Base-by-base conservation (phyloP, 805 yeast genomes). In the Yamadazyma akitaensis region DNA sequence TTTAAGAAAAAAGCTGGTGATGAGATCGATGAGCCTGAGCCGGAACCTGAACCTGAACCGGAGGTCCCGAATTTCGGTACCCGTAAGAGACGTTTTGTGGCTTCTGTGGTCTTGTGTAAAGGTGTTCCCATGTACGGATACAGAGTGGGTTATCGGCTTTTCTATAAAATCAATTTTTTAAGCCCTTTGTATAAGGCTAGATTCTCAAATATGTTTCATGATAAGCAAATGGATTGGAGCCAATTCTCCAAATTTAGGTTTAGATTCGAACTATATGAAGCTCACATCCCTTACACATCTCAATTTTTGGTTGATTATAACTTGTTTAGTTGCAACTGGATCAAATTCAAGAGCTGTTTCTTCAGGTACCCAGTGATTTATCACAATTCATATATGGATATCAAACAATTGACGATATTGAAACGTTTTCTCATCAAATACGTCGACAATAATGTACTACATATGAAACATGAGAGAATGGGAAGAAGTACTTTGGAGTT, bases 41-140 rank as follows among this genome's bases (percentile, higher is more conserved):
- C 17, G 10, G 31, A 39, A 17, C 30, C 25, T 21, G 34, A 21
- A 13, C 25, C 32, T 8, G 40, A 32, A 18, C 43, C 34, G 2
- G 43, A 33, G 6, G 6, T 21, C 24, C n/a, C 10, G 32, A 37
- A 33, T 9, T 17, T n/a, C 12, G 9, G 13, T 16, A 2, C 44
- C 25, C 25, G 47, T 35, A 48, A 44, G 28, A 47, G 72, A 39
- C 72, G 68, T 32, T 84, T 70, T 55, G 66, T 86, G 36, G 83
- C 89, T 0, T 75, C 78, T 44, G 75, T 86, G 0, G 72, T 82
- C 0, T 49, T 88, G 0, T 85, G 95, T 44, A 80, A 81, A 51
- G 97, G 85, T 0, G 72, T 79, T 0, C 92, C 95, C 0, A 84
- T 91, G 41, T 94, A 94, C 61, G 98, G 98, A 0, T 92, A 77